These are phyloP conservation scores for Desmodesmus armatus DNA, from an alignment of 139 green algal genomes.

Conservation along the genomic window DNA sequence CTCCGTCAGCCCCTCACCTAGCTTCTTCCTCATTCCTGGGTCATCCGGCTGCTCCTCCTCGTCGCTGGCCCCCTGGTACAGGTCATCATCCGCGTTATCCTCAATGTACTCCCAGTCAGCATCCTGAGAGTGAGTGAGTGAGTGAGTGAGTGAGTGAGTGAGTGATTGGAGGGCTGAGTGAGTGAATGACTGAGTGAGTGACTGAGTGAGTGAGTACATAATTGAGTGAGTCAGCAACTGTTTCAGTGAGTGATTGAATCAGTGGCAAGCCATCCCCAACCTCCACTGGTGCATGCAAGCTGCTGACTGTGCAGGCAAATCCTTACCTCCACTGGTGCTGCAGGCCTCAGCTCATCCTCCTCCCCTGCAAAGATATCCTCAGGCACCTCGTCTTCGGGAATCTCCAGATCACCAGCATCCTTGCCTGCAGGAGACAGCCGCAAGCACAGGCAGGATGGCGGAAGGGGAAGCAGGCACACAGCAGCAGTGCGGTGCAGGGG, in stretches of 20 bases:
- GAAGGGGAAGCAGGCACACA: neutral
- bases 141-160: neutral
- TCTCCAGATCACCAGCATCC: neutral
- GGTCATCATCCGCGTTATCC: conserved; percentile 41
- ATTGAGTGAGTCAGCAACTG: no score
- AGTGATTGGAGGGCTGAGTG: neutral
- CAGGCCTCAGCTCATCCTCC: conserved; percentile 44
- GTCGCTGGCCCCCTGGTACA: conserved; percentile 4
- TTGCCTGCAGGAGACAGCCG: conserved; percentile 5
- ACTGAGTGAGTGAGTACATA: neutral
- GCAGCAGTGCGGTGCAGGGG: neutral
- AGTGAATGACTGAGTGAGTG: neutral
- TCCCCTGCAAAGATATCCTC: conserved; percentile 50
- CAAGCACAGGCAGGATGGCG: neutral
- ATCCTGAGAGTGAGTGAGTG: conserved; percentile 8
- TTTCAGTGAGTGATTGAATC: no score
- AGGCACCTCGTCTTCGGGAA: conserved; percentile 42
- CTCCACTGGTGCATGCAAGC: neutral
- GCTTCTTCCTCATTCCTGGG: conserved; percentile 21
- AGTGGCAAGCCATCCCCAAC: neutral
- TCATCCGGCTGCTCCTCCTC: conserved; percentile 39
- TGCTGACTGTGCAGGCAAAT: no score
- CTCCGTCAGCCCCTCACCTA: conserved; percentile 14
- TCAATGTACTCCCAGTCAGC: conserved; percentile 44
- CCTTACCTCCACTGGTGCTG: conserved; percentile 19